phyloP scores from a whole-genome alignment of 371 early-diverging fungal genomes.

The Dichotomocladium elegans region DNA sequence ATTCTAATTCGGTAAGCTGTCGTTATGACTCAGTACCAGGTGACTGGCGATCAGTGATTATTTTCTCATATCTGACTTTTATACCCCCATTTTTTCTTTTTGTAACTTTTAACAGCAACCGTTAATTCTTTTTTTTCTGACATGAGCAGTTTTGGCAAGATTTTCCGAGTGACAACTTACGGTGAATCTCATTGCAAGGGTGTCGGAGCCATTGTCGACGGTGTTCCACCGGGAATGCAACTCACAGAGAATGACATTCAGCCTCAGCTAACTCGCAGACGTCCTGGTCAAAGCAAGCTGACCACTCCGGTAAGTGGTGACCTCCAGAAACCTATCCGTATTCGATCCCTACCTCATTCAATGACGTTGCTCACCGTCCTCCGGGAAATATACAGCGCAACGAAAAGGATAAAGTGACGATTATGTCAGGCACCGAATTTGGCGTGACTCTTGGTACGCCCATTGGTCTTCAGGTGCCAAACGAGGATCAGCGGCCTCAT shows the following conservation, averaged over 20 bases:
- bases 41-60: too few relatives aligned
- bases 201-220: conserved; percentile 96
- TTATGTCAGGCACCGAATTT: conserved; percentile 91
- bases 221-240: conserved; percentile 91
- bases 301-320: conserved; percentile 82
- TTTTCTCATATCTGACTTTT: too few relatives aligned
- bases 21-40: too few relatives aligned
- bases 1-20: too few relatives aligned
- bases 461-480: conserved; percentile 87
- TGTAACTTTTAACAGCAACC: too few relatives aligned
- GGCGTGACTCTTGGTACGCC: conserved; percentile 95
- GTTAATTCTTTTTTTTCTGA: too few relatives aligned
- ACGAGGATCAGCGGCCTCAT: conserved; percentile 93
- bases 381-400: conserved; percentile 73
- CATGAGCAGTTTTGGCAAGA: conserved; percentile 82
- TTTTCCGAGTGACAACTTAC: conserved; percentile 90
- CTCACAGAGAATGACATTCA: conserved; percentile 90
- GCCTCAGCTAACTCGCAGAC: conserved; percentile 83
- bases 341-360: neutral
- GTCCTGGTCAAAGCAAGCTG: conserved; percentile 93
- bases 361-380: too few relatives aligned
- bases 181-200: conserved; percentile 98
- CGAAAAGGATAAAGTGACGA: conserved; percentile 88
- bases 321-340: neutral
- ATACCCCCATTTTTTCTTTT: too few relatives aligned